phyloP scores from a whole-genome alignment of 108 stramenopile species.

The Skeletonema tropicum region DNA sequence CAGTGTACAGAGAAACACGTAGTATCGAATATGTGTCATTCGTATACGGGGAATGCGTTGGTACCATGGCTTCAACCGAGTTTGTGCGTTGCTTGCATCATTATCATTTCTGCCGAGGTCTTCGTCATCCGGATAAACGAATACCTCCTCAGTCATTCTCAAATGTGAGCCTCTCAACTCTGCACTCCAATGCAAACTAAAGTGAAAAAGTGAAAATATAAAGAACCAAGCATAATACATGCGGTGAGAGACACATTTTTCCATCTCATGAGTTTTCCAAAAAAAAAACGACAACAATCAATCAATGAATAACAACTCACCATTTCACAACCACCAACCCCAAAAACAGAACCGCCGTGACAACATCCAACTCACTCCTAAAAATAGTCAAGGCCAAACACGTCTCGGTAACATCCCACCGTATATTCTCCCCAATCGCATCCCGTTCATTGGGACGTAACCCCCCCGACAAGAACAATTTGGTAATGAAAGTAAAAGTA shows the following conservation, averaged over 20 bases:
- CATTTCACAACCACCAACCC: slow-evolving; percentile 87
- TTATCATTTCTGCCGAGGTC: slow-evolving; percentile 24
- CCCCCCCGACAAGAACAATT: slow-evolving; percentile 78
- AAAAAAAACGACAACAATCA: background rate
- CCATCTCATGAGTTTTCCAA: background rate
- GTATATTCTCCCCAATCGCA: slow-evolving; percentile 89
- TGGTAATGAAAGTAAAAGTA: slow-evolving; percentile 58
- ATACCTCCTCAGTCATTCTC: slow-evolving; percentile 87
- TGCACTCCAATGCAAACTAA: slow-evolving; percentile 91
- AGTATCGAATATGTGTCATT: slow-evolving; percentile 58
- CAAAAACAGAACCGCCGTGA: slow-evolving; percentile 85
- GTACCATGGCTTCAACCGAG: slow-evolving; percentile 40
- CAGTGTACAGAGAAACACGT: slow-evolving; percentile 60
- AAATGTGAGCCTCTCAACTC: slow-evolving; percentile 90
- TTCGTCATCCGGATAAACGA: slow-evolving; percentile 32
- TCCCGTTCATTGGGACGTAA: slow-evolving; percentile 91
- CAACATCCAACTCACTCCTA: slow-evolving; percentile 88
- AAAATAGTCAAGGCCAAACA: slow-evolving; percentile 98
- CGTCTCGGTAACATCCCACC: slow-evolving; percentile 97
- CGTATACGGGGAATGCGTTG: slow-evolving; percentile 40
- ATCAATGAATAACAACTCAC: slow-evolving; percentile 15
- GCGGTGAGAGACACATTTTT: background rate
- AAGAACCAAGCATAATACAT: background rate
- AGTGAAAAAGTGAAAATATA: background rate
- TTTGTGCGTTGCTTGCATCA: slow-evolving; percentile 8